Base-by-base conservation (phyloP, 1,139 yeast genomes). In the Blastobotrys proliferans region DNA sequence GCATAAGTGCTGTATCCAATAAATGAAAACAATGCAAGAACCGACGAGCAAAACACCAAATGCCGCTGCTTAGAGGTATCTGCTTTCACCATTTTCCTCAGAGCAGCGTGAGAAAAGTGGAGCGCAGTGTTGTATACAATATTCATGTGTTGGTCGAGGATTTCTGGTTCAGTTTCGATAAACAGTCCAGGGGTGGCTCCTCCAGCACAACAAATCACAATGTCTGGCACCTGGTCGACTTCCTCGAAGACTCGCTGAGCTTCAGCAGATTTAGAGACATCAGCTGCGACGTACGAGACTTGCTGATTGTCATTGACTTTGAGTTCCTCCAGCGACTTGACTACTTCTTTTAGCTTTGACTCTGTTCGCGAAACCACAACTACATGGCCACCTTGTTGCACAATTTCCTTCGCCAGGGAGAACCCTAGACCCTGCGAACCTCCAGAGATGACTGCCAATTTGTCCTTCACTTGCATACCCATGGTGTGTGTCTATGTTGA, bases 351-450 rank as follows among this genome's bases (percentile, higher is more conserved):
- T 37, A 90, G 69, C 54, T 77, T 81, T 6, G 69, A 42, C 52
- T 73, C 79, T 1, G 86, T 81, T 51, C 98, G 70, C 1, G 97
- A 88, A 13, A 88, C 84, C 16, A 90, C 63, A 1, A 83, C 69
- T 4, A 90, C 86, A 48, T 68, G 67, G 38, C 92, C 85, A 5
- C 84, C 82, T 20, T 63, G 58, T 3, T 65, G 50, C 46, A 76
- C 81, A 38, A 83, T 66, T 48, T 76, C 70, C 31, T 68, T 67
- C 0, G 95, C 95, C 43, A 94, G 62, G 37, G 85, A 84, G 1
- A 79, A 80, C 0, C 99, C 98, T 1, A 92, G 69, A 0, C 99
- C 99, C 57, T 92, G 98, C 0, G 97, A 88, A 0, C 92, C 98
- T 1, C 99, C 99, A 0, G 95, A 77, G 16, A 94, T 73, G n/a